Evolutionary conservation across 2,329 filamentous ascomycete genomes (phyloP).

Genomic region (Epichloe gansuensis): DNA sequence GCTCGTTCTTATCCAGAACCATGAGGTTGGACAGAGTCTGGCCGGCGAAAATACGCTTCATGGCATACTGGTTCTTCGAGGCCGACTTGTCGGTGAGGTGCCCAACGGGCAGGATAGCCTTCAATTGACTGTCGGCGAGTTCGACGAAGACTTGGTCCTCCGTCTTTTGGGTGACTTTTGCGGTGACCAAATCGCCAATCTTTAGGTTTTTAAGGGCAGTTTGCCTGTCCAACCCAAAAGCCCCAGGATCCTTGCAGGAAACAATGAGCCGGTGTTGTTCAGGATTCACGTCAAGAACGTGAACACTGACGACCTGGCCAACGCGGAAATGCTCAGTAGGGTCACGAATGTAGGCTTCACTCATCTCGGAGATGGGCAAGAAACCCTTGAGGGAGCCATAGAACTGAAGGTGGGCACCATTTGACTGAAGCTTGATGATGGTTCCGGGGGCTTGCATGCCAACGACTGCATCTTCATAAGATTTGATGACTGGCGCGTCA

Average conservation of each 20-base stretch:
- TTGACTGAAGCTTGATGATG: slow-evolving; percentile 64
- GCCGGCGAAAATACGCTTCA: slow-evolving; percentile 74
- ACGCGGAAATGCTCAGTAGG: slow-evolving; percentile 78
- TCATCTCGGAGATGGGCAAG: slow-evolving; percentile 92
- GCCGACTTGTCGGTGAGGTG: slow-evolving; percentile 78
- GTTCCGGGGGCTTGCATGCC: slow-evolving; percentile 81
- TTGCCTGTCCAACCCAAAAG: slow-evolving; percentile 63
- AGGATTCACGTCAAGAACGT: slow-evolving; percentile 68
- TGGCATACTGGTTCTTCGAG: slow-evolving; percentile 61
- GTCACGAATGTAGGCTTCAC: slow-evolving; percentile 86
- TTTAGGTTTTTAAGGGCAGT: slow-evolving; percentile 61
- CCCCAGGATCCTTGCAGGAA: slow-evolving; percentile 81
- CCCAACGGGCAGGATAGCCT: slow-evolving; percentile 60
- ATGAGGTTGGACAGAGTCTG: slow-evolving; percentile 73
- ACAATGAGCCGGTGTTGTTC: slow-evolving; percentile 63
- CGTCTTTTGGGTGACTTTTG: slow-evolving; percentile 69
- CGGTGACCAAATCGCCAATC: slow-evolving; percentile 62
- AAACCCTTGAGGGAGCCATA: slow-evolving; percentile 76
- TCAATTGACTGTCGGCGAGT: slow-evolving; percentile 58
- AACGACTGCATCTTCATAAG: slow-evolving; percentile 59
- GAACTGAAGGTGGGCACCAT: slow-evolving; percentile 84
- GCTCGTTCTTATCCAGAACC: slow-evolving; percentile 73
- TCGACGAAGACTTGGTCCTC: slow-evolving; percentile 67
- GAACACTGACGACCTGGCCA: slow-evolving; percentile 85
- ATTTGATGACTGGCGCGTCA: slow-evolving; percentile 64